These are phyloP conservation scores for Paraleonurus japonicus DNA, from an alignment of 257 asterid genomes.

Conservation along the genomic window DNA sequence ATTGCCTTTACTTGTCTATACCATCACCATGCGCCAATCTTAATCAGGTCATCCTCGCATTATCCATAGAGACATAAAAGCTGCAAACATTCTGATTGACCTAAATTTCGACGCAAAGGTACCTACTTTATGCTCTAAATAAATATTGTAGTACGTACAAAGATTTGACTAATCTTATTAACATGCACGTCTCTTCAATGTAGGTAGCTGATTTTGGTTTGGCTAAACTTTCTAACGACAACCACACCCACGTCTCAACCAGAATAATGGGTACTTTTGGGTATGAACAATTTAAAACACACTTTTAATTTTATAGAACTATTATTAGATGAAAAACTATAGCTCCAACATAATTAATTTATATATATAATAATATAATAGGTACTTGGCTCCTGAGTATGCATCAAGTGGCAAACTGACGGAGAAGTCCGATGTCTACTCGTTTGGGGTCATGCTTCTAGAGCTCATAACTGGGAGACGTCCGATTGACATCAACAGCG, in stretches of 20 bases:
- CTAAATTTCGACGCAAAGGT: conserved; percentile 78
- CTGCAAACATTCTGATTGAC: conserved; percentile 77
- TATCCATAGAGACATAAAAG: conserved; percentile 86
- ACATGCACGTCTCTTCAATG: neutral
- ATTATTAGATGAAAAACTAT: no score
- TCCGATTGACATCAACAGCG: conserved; percentile 55
- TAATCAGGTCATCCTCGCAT: conserved; percentile 85
- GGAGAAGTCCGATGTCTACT: conserved; percentile 85
- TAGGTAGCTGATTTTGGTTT: conserved; percentile 96
- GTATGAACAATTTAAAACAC: conserved; percentile 33
- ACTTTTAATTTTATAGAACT: neutral
- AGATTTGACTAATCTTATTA: neutral
- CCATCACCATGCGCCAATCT: no score
- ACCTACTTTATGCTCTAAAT: neutral
- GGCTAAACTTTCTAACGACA: conserved; percentile 82
- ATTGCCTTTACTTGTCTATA: neutral
- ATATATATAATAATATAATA: conserved; percentile 11
- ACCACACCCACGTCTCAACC: conserved; percentile 82
- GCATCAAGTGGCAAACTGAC: conserved; percentile 93
- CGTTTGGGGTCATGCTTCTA: conserved; percentile 77
- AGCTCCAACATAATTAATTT: no score
- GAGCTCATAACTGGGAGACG: conserved; percentile 82
- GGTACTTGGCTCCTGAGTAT: conserved; percentile 91
- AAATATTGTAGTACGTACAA: neutral
- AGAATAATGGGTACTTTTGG: conserved; percentile 98